These are phyloP conservation scores for Candida neerlandica DNA, from an alignment of 1,139 yeast species.

Conservation along the genomic window DNA sequence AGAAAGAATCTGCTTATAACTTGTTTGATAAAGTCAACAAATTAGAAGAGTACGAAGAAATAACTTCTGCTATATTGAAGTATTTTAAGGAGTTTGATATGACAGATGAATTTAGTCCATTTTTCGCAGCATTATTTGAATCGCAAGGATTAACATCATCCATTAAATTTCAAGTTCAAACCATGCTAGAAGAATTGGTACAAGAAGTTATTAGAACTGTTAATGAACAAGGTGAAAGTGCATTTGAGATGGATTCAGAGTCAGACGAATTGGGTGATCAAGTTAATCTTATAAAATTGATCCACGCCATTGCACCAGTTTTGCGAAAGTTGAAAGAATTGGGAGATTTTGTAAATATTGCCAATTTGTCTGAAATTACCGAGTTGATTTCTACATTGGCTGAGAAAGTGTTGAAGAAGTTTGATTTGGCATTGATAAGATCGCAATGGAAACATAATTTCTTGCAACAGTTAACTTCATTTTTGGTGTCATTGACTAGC, in stretches of 20 bases:
- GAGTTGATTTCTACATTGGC: constrained; percentile 16
- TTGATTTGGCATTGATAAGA: constrained; percentile 23
- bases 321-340: constrained; percentile 29
- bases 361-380: constrained; percentile 14
- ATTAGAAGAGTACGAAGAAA: constrained; percentile 27
- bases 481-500: constrained; percentile 20
- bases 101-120: constrained; percentile 18
- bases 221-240: constrained; percentile 8
- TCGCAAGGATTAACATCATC: constrained; percentile 23
- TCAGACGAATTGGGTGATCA: constrained; percentile 17
- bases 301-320: constrained; percentile 21
- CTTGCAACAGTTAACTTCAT: constrained; percentile 17
- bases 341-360: constrained; percentile 25
- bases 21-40: constrained; percentile 29
- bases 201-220: constrained; percentile 9
- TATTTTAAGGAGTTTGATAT: constrained; percentile 26
- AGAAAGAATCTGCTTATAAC: constrained; percentile 18
- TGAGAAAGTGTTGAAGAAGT: constrained; percentile 21
- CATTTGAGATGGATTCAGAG: neutral
- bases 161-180: constrained; percentile 28
- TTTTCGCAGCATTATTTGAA: constrained; percentile 18
- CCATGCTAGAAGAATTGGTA: constrained; percentile 24
- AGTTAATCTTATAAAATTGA: constrained; percentile 18
- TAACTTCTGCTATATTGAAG: constrained; percentile 28
- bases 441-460: constrained; percentile 27